Conservation (phyloP, 345 rosid genomes). For the Murraya koenigii region DNA sequence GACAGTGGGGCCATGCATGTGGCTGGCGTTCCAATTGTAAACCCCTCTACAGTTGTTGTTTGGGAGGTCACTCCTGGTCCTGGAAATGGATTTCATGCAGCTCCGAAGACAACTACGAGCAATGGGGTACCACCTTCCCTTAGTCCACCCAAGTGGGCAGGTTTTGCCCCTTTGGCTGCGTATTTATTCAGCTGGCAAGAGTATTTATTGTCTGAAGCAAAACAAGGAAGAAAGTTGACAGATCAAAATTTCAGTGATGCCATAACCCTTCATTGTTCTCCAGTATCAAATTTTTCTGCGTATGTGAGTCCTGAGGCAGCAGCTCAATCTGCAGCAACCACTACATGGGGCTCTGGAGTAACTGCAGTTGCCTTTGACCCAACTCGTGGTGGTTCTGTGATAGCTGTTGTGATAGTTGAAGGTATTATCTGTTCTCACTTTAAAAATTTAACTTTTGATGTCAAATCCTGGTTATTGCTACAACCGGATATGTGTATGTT, state of each 20-base stretch:
- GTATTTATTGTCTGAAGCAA: slow-evolving; percentile 71
- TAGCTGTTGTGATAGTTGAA: slow-evolving; percentile 96
- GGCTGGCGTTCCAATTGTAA: slow-evolving; percentile 99
- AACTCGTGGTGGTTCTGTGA: slow-evolving; percentile 95
- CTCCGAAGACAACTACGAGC: slow-evolving; percentile 56
- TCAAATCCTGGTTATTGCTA: slow-evolving; percentile 19
- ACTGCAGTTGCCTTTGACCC: slow-evolving; percentile 99
- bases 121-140: slow-evolving; percentile 82
- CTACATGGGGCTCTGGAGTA: slow-evolving; percentile 99
- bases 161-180: slow-evolving; percentile 96
- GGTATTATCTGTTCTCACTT: slow-evolving; percentile 45
- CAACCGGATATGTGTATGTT: neutral
- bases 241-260: slow-evolving; percentile 67
- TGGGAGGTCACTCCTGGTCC: slow-evolving; percentile 99
- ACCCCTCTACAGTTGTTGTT: slow-evolving; percentile 97
- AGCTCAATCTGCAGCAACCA: slow-evolving; percentile 92
- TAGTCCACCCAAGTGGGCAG: slow-evolving; percentile 89
- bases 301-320: slow-evolving; percentile 99
- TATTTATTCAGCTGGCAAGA: slow-evolving; percentile 98
- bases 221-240: slow-evolving; percentile 63
- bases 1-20: slow-evolving; percentile 98
- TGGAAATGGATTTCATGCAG: slow-evolving; percentile 86
- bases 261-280: slow-evolving; percentile 87
- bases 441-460: slow-evolving; percentile 11
- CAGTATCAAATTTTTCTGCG: slow-evolving; percentile 97